These are phyloP conservation scores for Pseudopediastrum boryanum DNA, from an alignment of 139 green algal genomes.

Conservation along the genomic window DNA sequence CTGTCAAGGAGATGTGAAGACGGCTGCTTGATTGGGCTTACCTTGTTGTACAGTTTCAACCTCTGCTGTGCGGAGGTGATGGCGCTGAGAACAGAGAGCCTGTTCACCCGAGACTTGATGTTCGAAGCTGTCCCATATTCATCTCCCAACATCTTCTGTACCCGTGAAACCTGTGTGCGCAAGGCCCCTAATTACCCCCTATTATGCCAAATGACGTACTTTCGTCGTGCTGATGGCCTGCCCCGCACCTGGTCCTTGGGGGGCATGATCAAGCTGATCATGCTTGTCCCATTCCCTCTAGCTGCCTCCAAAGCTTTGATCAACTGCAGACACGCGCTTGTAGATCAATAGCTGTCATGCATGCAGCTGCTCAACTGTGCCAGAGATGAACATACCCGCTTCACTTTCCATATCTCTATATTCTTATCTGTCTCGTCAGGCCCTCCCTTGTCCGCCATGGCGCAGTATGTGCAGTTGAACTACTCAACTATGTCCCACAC, in stretches of 20 bases:
- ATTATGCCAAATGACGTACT: too few species aligned
- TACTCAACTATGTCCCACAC: too few species aligned
- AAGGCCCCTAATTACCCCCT: too few species aligned
- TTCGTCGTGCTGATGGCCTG: too few species aligned
- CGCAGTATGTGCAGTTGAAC: too few species aligned
- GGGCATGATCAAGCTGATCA: constrained; percentile 99
- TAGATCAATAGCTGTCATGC: background rate
- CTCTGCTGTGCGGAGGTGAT: constrained; percentile 98
- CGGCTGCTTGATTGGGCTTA: too few species aligned
- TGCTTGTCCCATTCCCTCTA: constrained; percentile 96
- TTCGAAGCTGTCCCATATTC: constrained; percentile 99
- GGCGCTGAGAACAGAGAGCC: constrained; percentile 94
- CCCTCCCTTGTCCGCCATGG: constrained; percentile 1
- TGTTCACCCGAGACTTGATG: constrained; percentile 99
- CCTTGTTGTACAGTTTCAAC: constrained; percentile 95
- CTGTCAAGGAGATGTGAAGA: too few species aligned
- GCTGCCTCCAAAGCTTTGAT: constrained; percentile 90
- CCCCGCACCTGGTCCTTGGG: constrained; percentile 93
- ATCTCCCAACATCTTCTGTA: constrained; percentile 96
- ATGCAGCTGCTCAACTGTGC: background rate
- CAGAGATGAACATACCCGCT: constrained; percentile 71
- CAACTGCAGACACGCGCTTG: constrained; percentile 59
- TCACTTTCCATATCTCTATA: constrained; percentile 95
- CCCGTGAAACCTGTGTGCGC: constrained; percentile 72
- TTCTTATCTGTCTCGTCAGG: constrained; percentile 73